These are phyloP conservation scores for Hyphopichia pseudoburtonii DNA, from an alignment of 1,139 yeast genomes.

Conservation along the genomic window DNA sequence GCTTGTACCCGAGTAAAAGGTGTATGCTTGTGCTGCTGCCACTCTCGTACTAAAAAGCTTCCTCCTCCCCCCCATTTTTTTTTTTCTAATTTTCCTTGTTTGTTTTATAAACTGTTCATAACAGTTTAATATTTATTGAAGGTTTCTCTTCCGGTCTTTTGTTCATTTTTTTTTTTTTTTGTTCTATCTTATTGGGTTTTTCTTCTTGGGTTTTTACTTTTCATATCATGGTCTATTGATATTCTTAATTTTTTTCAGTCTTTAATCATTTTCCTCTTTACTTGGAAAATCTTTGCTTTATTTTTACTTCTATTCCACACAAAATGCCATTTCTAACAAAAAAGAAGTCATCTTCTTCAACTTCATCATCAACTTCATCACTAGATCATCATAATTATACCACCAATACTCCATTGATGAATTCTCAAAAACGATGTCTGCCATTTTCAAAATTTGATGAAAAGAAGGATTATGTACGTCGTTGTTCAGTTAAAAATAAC, in stretches of 20 bases:
- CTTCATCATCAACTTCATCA: constrained; percentile 10
- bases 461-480: constrained; percentile 44
- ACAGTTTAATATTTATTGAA: too few species aligned
- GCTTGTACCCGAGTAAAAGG: too few species aligned
- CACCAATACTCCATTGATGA: constrained; percentile 4
- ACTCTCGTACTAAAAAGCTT: too few species aligned
- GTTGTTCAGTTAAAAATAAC: constrained; percentile 34
- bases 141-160: too few species aligned
- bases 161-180: too few species aligned
- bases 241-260: not conserved
- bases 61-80: too few species aligned
- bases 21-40: too few species aligned
- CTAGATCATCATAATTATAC: not conserved
- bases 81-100: too few species aligned
- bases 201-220: too few species aligned
- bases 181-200: too few species aligned
- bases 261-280: not conserved
- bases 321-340: constrained; percentile 15
- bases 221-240: not conserved
- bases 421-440: not conserved
- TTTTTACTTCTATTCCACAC: not conserved
- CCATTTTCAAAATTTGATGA: constrained; percentile 39
- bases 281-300: too few species aligned
- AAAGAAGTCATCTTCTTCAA: constrained; percentile 13
- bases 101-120: too few species aligned